Evolutionary conservation across 1,284 basidiomycete species (phyloP).

Genomic region (Marasmius fiardii): DNA sequence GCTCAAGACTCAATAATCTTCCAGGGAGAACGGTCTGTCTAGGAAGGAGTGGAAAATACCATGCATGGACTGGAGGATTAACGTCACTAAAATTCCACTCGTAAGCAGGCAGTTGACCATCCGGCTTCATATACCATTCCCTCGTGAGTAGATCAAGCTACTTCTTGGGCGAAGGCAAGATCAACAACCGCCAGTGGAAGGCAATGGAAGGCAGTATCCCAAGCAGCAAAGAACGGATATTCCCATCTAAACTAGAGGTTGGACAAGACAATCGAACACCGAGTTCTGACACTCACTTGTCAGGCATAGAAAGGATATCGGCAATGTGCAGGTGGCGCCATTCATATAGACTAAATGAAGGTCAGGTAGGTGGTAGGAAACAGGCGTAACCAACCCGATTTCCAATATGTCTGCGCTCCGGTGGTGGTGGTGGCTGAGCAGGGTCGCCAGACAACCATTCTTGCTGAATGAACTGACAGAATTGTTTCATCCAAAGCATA

Average conservation of each 20-base stretch:
- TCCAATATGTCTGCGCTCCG: constrained; percentile 81
- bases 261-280: not conserved
- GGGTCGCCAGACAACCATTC: constrained; percentile 97
- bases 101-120: constrained; percentile 96
- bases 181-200: constrained; percentile 96
- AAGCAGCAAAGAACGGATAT: constrained; percentile 92
- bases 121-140: constrained; percentile 99
- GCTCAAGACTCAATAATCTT: too few species aligned
- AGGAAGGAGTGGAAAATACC: too few species aligned
- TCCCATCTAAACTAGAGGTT: constrained; percentile 69
- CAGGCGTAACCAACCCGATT: constrained; percentile 63
- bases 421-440: constrained; percentile 91
- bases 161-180: constrained; percentile 93
- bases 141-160: constrained; percentile 94
- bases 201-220: constrained; percentile 99
- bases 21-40: too few species aligned
- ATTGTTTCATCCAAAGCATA: constrained; percentile 99
- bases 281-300: constrained; percentile 60
- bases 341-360: constrained; percentile 45
- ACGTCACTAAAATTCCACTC: constrained; percentile 99
- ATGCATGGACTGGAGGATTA: constrained; percentile 96
- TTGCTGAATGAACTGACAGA: constrained; percentile 93
- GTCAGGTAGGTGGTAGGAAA: not conserved
- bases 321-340: constrained; percentile 96
- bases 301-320: constrained; percentile 97